Evolutionary conservation across 129 eudicot genomes (phyloP), one percentile per base, ranked within the genome.

Genomic region (Pittosporum tobira): DNA sequence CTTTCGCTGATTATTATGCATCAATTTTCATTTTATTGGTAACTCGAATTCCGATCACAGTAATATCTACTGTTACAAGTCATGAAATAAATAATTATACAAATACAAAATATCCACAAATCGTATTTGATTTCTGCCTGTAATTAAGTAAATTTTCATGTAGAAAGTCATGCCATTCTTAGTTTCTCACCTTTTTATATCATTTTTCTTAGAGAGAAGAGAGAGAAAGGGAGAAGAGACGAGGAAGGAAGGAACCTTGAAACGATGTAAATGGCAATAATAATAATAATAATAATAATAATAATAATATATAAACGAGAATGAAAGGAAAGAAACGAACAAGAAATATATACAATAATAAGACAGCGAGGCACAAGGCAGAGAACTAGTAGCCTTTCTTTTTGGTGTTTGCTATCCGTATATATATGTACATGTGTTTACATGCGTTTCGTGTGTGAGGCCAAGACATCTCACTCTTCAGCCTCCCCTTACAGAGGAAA

Each of bases 341-440:
- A 46, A 25, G 45, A 36, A 65, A 65, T 51, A 57, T 55, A 65
- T n/a, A n/a, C n/a, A n/a, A n/a, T 28, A n/a, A 7, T 29, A 71
- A 56, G 79, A 69, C 79, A 73, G 63, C 79, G 47, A 45, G 31
- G 64, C 71, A 65, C 55, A 69, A 60, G 72, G 72, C 57, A 70
- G 61, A 57, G 70, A 62, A 48, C 50, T 64, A 57, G 72, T 69
- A 62, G 66, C 62, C 65, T 73, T 65, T 69, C 15, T 14, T 12
- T 64, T 64, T 65, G 76, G 71, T 77, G 65, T 31, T 31, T 16
- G 54, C 2, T 24, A 48, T 30, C 45, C 31, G 47, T 63, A 65
- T 70, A 54, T 65, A 66, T 64, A 45, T 38, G 57, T 59, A 50
- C 62, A 63, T 63, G 70, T 25, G 21, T 43, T 58, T 23, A 61